A percentile compares a stretch with the other conserved stretches of the same genome.
phyloP scores from a whole-genome alignment of 352 stramenopile species.

The Thraustotheca clavata region DNA sequence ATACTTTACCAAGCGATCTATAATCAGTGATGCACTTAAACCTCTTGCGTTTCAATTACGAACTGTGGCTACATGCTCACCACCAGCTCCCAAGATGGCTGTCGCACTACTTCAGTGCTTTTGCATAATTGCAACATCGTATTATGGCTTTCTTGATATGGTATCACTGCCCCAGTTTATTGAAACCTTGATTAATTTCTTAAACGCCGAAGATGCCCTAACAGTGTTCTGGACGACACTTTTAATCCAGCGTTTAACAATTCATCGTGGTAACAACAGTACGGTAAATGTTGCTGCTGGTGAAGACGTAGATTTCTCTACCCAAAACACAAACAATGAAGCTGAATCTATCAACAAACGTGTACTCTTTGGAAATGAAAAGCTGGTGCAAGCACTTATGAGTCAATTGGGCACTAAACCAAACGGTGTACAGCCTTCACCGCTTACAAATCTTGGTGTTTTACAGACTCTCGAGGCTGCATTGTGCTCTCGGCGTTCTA shows the following conservation, averaged over 20 bases:
- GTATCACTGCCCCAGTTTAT: slow-evolving; percentile 64
- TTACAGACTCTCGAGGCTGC: slow-evolving; percentile 87
- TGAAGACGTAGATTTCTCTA: slow-evolving; percentile 7
- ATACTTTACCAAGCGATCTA: slow-evolving; percentile 74
- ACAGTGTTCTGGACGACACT: slow-evolving; percentile 82
- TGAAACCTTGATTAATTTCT: slow-evolving; percentile 65
- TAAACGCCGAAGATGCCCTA: slow-evolving; percentile 76
- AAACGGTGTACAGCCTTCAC: slow-evolving; percentile 28
- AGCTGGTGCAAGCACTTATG: slow-evolving; percentile 57
- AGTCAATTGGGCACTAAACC: slow-evolving; percentile 35
- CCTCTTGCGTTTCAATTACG: slow-evolving; percentile 76
- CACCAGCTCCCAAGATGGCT: slow-evolving; percentile 51
- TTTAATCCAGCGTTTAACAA: slow-evolving; percentile 51
- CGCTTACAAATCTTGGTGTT: slow-evolving; percentile 86
- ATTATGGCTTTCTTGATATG: slow-evolving; percentile 79
- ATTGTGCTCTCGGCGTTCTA: slow-evolving; percentile 82
- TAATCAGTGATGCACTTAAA: slow-evolving; percentile 64
- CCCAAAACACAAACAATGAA: slow-evolving; percentile 27
- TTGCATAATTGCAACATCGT: slow-evolving; percentile 79
- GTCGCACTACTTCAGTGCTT: slow-evolving; percentile 74
- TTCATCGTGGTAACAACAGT: slow-evolving; percentile 26
- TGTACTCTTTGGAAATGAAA: slow-evolving; percentile 58
- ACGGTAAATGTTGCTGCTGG: slow-evolving; percentile 8
- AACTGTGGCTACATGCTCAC: slow-evolving; percentile 55
- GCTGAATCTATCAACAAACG: slow-evolving; percentile 70